These are phyloP conservation scores for Furculomyces boomerangus DNA, from an alignment of 371 early-diverging fungal genomes.

Conservation along the genomic window DNA sequence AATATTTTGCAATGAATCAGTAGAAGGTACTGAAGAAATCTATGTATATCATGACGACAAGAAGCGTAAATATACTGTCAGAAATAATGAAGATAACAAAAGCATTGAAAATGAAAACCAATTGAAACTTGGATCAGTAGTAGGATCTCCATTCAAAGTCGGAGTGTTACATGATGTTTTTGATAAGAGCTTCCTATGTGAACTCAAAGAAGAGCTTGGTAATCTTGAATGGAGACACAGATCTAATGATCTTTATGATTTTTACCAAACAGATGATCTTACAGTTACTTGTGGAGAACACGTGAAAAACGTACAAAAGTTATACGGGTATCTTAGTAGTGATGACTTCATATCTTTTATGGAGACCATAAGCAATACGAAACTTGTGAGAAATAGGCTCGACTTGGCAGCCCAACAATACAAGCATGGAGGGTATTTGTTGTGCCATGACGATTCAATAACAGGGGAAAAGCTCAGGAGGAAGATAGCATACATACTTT, in stretches of 20 bases:
- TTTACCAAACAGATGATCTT: slow-evolving; percentile 38
- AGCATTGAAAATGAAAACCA: not conserved
- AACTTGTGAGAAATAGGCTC: slow-evolving; percentile 24
- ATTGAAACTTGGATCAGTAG: not conserved
- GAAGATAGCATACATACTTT: slow-evolving; percentile 46
- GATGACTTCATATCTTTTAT: slow-evolving; percentile 31
- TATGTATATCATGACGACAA: too few species aligned
- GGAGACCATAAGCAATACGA: slow-evolving; percentile 29
- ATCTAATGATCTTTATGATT: slow-evolving; percentile 46
- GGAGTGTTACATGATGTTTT: slow-evolving; percentile 27
- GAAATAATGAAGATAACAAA: too few species aligned
- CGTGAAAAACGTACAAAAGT: slow-evolving; percentile 18
- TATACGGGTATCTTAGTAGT: slow-evolving; percentile 29
- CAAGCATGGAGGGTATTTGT: slow-evolving; percentile 30
- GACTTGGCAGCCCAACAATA: slow-evolving; percentile 47
- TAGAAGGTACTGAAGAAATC: not conserved
- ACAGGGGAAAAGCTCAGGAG: slow-evolving; percentile 34
- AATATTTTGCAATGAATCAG: not conserved
- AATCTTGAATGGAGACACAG: slow-evolving; percentile 28
- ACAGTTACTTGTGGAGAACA: slow-evolving; percentile 15
- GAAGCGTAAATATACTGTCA: too few species aligned
- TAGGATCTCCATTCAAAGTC: slow-evolving; percentile 25
- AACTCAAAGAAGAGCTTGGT: slow-evolving; percentile 26
- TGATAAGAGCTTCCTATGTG: slow-evolving; percentile 20
- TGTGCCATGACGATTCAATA: slow-evolving; percentile 55